Evolutionary conservation across 2,329 filamentous ascomycete species (phyloP), one percentile per base, ranked within the genome.

Genomic region (Myriosclerotinia duriaeana): DNA sequence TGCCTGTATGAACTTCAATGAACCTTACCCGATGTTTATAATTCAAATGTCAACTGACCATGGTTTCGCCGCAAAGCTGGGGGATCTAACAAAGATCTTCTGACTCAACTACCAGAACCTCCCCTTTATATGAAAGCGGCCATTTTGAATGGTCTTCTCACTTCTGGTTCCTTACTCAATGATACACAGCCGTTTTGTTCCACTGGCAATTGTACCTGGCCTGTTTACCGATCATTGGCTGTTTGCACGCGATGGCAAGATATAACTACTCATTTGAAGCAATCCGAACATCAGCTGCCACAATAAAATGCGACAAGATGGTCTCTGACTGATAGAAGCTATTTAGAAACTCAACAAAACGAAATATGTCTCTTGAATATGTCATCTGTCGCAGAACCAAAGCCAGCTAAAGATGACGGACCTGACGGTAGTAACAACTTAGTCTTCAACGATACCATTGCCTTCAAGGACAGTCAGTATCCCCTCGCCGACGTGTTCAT

Each of bases 151-250:
- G 53, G 53, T 20, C 53, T 55, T 55, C 34, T 55, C 20, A 40
- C 53, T 17, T 17, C 34, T 20, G 53, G 53, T 55, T 55, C 53
- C 36, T 2, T 17, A 20, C 26, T 55, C 53, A 38, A 38, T 38
- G 53, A 55, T 38, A 55, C 34, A 3, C 53, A 55, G 20, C 53
- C 53, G 40, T 55, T 55, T 17, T 55, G 53, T 20, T 38, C 30
- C 34, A 55, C 53, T n/a, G 53, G 53, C n/a, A 55, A 55, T 55
- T 55, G 53, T 55, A 55, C 53, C 11, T 55, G 53, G 53, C 34
- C 53, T 17, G 12, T 38, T n/a, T 55, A 55, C 34, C 34, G 53
- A 15, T 55, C 53, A 11, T 20, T 55, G 40, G 30, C 53, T 6
- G 53, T 55, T 7, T 55, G 53, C 34, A 55, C n/a, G 34, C 34